Percentiles rank a stretch among this genome's conserved stretches.
These are phyloP conservation scores for Fusarium marasasianum DNA, from an alignment of 2,329 filamentous ascomycete species.

Conservation along the genomic window DNA sequence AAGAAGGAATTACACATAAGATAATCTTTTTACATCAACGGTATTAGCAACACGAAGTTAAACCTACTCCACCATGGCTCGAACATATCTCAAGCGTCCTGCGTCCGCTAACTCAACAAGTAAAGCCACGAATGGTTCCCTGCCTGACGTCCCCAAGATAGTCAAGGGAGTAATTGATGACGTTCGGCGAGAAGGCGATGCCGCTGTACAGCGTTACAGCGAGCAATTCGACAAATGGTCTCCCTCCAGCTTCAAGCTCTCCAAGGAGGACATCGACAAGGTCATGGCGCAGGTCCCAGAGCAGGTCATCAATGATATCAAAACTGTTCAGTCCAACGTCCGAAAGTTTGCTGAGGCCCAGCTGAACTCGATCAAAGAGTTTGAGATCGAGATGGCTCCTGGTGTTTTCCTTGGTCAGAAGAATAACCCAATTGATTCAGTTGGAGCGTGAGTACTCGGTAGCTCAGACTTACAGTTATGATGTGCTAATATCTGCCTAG, in stretches of 20 bases:
- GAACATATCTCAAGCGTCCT: background rate
- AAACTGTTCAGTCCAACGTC: background rate
- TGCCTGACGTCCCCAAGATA: background rate
- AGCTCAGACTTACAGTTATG: fast-evolving
- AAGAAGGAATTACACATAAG: fast-evolving
- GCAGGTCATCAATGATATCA: background rate
- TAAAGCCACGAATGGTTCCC: background rate
- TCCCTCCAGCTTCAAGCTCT: background rate
- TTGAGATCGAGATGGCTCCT: background rate
- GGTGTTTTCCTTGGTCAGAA: background rate
- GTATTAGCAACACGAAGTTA: background rate
- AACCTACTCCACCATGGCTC: background rate
- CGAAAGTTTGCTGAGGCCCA: background rate
- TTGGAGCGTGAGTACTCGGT: background rate
- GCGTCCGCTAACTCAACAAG: background rate
- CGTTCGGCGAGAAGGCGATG: background rate
- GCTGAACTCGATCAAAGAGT: background rate
- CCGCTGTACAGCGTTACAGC: background rate
- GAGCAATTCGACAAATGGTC: slow-evolving; percentile 1
- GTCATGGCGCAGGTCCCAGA: background rate
- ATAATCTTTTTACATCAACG: background rate
- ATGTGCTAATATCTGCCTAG: background rate
- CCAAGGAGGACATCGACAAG: background rate
- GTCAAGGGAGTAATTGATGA: background rate
- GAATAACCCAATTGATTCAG: background rate